Base-by-base conservation (phyloP, 2,329 filamentous ascomycete species). In the Beauveria australis region DNA sequence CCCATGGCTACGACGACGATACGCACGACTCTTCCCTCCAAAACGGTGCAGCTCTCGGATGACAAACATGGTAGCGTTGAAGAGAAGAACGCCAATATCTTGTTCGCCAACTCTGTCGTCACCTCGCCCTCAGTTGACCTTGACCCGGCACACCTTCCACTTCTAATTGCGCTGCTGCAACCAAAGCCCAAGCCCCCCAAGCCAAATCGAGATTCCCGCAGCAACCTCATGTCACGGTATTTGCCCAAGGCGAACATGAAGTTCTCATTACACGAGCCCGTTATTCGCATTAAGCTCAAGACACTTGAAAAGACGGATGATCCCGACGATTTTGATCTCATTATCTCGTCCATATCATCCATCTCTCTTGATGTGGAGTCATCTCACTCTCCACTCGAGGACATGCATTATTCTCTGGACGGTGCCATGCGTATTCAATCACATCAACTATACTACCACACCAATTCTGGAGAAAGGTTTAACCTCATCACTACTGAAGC, bases 1-100 rank as follows among this genome's bases (percentile, higher is more conserved):
- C 94, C 94, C 0, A 97, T 99, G 94, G 90, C 93, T 22, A 99
- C 94, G 1, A 96, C 92, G 3, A 99, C 87, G 0, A 85, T 97
- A 62, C 91, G 93, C 72, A 97, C 94, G 0, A 99, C 95, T 0
- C 76, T 97, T 8, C 93, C 93, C 6, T 95, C 94, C 14, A 97
- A 97, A 74, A 96, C 92, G 0, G 87, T 99, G 12, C 89, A 93
- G 70, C 83, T 92, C 59, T 84, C 87, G 1, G 82, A 87, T 61
- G 83, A 88, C 40, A 88, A 88, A 19, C 51, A 48, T 12, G 85
- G 88, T 66, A 87, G 84, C 43, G 80, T 83, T 12, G 88, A 89
- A 65, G 92, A 97, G 73, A 86, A 91, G 64, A 99, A 99, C 69
- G 89, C 91, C 53, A 99, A 99, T 70, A 94, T 99, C 44, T 79